phyloP scores from a whole-genome alignment of 2,329 filamentous ascomycete genomes.

The Blastomyces parvus region DNA sequence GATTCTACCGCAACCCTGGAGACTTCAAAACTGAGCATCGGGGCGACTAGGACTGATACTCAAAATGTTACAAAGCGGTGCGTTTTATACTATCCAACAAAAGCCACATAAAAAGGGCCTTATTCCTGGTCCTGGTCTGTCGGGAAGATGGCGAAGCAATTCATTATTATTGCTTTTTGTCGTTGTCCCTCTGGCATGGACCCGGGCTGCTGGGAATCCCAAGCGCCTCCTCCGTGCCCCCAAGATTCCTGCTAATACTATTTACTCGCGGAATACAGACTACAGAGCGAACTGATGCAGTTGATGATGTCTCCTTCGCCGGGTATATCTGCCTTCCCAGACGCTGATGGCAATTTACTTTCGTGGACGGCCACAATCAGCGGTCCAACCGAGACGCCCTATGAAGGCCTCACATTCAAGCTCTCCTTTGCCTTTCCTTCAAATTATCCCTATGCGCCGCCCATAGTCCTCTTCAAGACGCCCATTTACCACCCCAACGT shows the following conservation, averaged over 20 bases:
- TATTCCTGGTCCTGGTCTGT: neutral
- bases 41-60: conserved; percentile 52
- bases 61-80: conserved; percentile 73
- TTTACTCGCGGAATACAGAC: conserved; percentile 43
- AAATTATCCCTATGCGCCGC: conserved; percentile 88
- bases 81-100: conserved; percentile 13
- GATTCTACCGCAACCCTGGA: conserved; percentile 45
- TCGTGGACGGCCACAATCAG: conserved; percentile 90
- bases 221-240: neutral
- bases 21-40: conserved; percentile 50
- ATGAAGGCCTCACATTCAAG: conserved; percentile 80
- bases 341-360: conserved; percentile 79
- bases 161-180: neutral
- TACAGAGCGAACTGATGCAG: conserved; percentile 96
- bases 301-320: conserved; percentile 93
- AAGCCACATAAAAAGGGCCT: neutral
- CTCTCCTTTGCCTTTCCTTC: conserved; percentile 81
- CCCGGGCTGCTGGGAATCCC: neutral
- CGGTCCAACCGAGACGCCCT: conserved; percentile 84
- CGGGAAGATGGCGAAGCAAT: neutral
- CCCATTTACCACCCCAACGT: conserved; percentile 99
- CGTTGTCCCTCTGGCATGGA: neutral
- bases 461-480: conserved; percentile 92
- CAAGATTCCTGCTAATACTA: neutral
- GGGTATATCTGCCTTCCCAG: conserved; percentile 89